Evolutionary conservation across 441 rosid genomes (phyloP), one percentile per base, ranked within the genome.

Genomic region (Manihot esculenta): DNA sequence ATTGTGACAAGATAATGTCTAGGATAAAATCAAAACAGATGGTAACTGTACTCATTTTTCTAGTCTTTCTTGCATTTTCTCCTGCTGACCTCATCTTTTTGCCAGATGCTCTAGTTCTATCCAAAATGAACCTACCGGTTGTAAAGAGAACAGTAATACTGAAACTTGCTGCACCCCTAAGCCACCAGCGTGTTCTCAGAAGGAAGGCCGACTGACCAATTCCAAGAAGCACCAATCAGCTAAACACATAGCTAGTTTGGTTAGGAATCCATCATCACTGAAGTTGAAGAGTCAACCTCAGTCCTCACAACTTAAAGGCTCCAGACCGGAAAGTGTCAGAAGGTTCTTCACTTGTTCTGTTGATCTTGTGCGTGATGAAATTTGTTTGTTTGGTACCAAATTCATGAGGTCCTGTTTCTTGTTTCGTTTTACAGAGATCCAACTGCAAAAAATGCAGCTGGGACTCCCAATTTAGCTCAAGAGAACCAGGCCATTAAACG

Each of bases 401-500:
- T 42, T 66, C 23, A 60, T 26, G 64, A 23, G n/a, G 53, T n/a
- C n/a, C 4, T 17, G 1, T 38, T 17, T 14, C 8, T 33, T 60
- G 42, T 45, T 69, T 58, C 9, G 26, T 41, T 44, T 23, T 72
- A 47, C 69, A 92, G 98, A 80, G 81, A 68, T 27, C 59, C 77
- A 26, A 83, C 30, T 49, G 63, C 66, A 48, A 84, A 78, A 65
- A 70, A 71, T 23, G 24, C 66, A 24, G 72, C 81, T 51, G 86
- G 78, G 58, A 82, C 90, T 69, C 78, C 85, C 69, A 80, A 58
- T 77, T 78, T 93, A 70, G 87, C 80, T 77, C 92, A 88, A 74
- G 98, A 95, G 73, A 91, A 91, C 78, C 99, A 89, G 84, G 97
- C 98, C 30, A 85, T 95, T 69, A 95, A 93, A 80, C 83, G 90